Evolutionary conservation across 2,329 filamentous ascomycete genomes (phyloP).

Genomic region (Periconia digitata): DNA sequence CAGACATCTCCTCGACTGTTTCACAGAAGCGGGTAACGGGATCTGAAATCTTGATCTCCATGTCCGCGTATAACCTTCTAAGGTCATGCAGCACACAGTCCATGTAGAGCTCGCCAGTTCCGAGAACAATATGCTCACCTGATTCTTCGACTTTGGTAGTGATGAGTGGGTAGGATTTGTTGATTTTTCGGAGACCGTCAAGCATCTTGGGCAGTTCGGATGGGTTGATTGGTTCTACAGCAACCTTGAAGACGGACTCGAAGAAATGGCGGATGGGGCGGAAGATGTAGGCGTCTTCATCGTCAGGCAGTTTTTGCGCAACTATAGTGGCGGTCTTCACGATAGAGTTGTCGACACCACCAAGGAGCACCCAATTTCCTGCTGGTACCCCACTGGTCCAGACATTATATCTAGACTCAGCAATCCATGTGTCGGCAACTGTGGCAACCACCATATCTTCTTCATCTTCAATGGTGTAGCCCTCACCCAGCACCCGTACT

Average conservation of each 20-base stretch:
- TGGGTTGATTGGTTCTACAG: slow-evolving; percentile 96
- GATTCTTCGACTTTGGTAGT: slow-evolving; percentile 98
- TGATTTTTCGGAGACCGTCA: slow-evolving; percentile 92
- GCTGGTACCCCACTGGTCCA: slow-evolving; percentile 89
- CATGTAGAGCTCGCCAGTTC: slow-evolving; percentile 99
- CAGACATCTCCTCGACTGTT: slow-evolving; percentile 94
- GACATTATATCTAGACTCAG: slow-evolving; percentile 90
- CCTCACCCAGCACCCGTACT: slow-evolving; percentile 90
- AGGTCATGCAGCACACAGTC: slow-evolving; percentile 97
- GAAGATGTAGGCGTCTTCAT: slow-evolving; percentile 95
- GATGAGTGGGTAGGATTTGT: slow-evolving; percentile 95
- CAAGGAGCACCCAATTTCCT: slow-evolving; percentile 88
- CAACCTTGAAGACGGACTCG: slow-evolving; percentile 95
- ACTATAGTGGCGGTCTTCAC: slow-evolving; percentile 95
- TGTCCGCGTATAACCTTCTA: slow-evolving; percentile 90
- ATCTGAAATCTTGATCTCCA: slow-evolving; percentile 99
- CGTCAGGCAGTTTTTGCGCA: slow-evolving; percentile 74
- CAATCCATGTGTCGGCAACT: slow-evolving; percentile 84
- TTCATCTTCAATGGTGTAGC: slow-evolving; percentile 94
- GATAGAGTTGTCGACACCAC: slow-evolving; percentile 95
- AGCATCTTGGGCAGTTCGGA: slow-evolving; percentile 99
- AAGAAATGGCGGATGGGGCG: slow-evolving; percentile 91
- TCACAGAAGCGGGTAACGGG: slow-evolving; percentile 97
- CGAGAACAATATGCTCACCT: slow-evolving; percentile 91
- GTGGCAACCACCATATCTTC: slow-evolving; percentile 93